Base-by-base conservation (phyloP, 2,329 filamentous ascomycete genomes). In the Stemphylium beticola region DNA sequence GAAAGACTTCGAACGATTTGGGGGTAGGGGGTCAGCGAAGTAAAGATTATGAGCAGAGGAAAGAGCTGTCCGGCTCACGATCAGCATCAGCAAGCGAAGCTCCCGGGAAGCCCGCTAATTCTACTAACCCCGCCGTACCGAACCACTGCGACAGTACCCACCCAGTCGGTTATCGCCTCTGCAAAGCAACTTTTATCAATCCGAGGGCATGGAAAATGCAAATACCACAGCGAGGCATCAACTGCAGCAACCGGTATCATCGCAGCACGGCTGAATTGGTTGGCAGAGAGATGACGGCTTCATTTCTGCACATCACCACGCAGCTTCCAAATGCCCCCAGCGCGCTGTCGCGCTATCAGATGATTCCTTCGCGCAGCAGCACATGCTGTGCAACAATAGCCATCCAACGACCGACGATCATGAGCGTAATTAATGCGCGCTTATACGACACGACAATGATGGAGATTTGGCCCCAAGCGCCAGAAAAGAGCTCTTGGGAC, bases 281-380 rank as follows among this genome's bases (percentile, higher is more conserved):
- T 8, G 14, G 20, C 10, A 32, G 20, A 5, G 20, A 34, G 22
- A 32, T 3, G 26, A 40, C 10, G 32, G 20, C 36, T 31, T 18
- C 18, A 49, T 37, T 51, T 26, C 41, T 41, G 24, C 17, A 36
- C 34, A 34, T 20, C n/a, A 36, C 17, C 4, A n/a, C 5, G 22
- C 37, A 26, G 22, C n/a, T 18, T 26, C 8, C 24, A 26, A 9
- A 17, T 36, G 29, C 42, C 37, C 18, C 38, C 39, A 12, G 22
- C 42, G 17, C 26, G 17, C 38, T 43, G 26, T 41, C 39, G 47
- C 51, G 47, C 18, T 49, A 48, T 55, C 55, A 55, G 18, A 55
- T 49, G 43, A 49, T 51, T 37, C 43, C 24, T n/a, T 17, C 14
- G 24, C 18, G 34, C 46, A 54, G 29, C 41, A 38, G 51, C 31